Conservation (phyloP, 495 filamentous ascomycete genomes). For the Acidiella bohemica region DNA sequence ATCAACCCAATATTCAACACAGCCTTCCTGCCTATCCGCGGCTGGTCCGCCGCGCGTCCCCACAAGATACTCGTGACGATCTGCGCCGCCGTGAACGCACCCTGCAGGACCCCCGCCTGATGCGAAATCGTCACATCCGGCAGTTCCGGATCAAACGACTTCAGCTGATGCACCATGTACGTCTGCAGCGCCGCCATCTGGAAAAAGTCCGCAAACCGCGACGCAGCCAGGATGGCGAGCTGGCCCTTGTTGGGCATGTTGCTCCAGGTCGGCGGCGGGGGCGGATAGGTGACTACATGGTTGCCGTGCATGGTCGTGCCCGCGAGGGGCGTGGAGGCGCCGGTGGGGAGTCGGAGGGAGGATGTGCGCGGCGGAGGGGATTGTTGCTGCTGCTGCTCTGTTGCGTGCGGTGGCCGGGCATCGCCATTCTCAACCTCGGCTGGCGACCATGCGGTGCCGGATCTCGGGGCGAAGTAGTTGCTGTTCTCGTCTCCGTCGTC, state of each 20-base stretch:
- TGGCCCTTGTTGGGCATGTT: slow-evolving; percentile 32
- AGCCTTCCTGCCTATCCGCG: slow-evolving; percentile 22
- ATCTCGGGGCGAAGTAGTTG: neutral
- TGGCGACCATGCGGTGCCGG: slow-evolving; percentile 8
- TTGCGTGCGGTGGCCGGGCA: slow-evolving; percentile 5
- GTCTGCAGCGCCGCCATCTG: slow-evolving; percentile 34
- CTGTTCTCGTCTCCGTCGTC: neutral
- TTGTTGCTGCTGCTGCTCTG: neutral
- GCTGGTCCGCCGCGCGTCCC: slow-evolving; percentile 24
- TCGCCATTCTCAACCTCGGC: slow-evolving; percentile 16
- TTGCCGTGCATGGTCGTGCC: slow-evolving; percentile 4
- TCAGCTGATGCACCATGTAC: slow-evolving; percentile 51
- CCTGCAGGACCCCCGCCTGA: slow-evolving; percentile 25
- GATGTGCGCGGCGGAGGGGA: neutral
- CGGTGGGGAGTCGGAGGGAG: slow-evolving; percentile 2
- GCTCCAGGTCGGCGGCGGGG: slow-evolving; percentile 19
- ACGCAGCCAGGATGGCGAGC: slow-evolving; percentile 34
- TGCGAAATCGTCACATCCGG: slow-evolving; percentile 22
- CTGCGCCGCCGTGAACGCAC: slow-evolving; percentile 25
- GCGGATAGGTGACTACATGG: slow-evolving; percentile 5
- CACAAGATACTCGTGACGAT: slow-evolving; percentile 25
- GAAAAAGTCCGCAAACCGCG: slow-evolving; percentile 38
- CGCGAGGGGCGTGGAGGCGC: slow-evolving; percentile 4
- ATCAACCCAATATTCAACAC: slow-evolving; percentile 25
- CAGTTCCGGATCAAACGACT: slow-evolving; percentile 25